A percentile compares a stretch with the other conserved stretches of the same genome.
phyloP scores from a whole-genome alignment of 75 land plant genomes.

The Isoetes taiwanensis region DNA sequence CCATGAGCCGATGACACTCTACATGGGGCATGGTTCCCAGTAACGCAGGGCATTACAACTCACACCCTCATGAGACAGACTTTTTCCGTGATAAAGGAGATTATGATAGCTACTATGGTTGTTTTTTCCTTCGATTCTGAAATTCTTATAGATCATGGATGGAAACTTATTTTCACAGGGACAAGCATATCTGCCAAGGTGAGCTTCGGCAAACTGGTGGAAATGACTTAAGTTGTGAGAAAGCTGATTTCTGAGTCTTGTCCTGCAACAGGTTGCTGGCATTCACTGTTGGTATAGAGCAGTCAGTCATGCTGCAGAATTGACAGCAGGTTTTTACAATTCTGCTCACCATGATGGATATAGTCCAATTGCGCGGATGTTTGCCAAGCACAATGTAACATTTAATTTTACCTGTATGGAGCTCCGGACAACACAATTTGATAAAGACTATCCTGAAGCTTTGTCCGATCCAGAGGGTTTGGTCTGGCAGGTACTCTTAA shows the following conservation, averaged over 20 bases:
- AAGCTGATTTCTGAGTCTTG: too few species aligned
- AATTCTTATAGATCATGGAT: conserved; percentile 77
- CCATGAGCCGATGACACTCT: conserved; percentile 68
- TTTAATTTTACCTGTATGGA: conserved; percentile 87
- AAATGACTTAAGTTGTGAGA: too few species aligned
- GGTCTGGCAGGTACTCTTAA: conserved; percentile 79
- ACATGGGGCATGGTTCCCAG: conserved; percentile 77
- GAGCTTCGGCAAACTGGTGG: too few species aligned
- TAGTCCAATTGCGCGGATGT: conserved; percentile 53
- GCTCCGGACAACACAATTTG: conserved; percentile 40
- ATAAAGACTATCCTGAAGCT: conserved; percentile 52
- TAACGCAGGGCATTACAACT: conserved; percentile 80
- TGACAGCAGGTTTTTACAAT: conserved; percentile 91
- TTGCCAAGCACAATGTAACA: conserved; percentile 59
- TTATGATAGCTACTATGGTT: conserved; percentile 91
- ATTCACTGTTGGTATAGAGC: conserved; percentile 99
- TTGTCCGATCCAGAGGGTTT: conserved; percentile 81
- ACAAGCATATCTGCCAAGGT: conserved; percentile 76
- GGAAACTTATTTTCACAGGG: conserved; percentile 85
- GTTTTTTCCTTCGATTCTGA: conserved; percentile 73
- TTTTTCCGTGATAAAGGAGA: conserved; percentile 97
- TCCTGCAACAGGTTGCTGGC: conserved; percentile 74
- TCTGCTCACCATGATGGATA: conserved; percentile 89
- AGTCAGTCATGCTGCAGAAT: conserved; percentile 96
- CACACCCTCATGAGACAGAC: conserved; percentile 75